Evolutionary conservation across 495 filamentous ascomycete species (phyloP), one percentile per base, ranked within the genome.

Genomic region (Penicillium tannophilum): DNA sequence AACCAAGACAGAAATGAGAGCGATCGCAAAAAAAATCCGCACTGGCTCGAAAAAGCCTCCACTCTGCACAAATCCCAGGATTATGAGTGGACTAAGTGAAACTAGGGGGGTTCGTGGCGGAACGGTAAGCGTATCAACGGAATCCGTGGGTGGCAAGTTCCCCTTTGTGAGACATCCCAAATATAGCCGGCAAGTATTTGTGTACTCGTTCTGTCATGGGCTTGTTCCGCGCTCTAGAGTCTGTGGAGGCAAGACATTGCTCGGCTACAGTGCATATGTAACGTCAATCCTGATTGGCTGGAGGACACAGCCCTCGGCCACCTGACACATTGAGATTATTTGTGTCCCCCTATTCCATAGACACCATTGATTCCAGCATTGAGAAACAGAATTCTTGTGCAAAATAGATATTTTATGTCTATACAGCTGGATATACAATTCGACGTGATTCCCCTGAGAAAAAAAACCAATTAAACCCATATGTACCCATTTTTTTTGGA

Each of bases 31-130:
- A 24, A 24, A 46, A 46, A 17, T 2, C 42, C 33, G 33, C 33
- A 36, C 42, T 44, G 42, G 42, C 20, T 2, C 4, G 10, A 3
- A 24, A 24, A 46, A 46, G 12, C 19, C 16, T 4, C 17, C 49
- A 39, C 17, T 19, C 6, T 19, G n/a, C 5, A 52, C 31, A 36
- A 19, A 19, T 23, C 28, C 28, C 1, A 39, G 49, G 36, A 12
- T 41, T 45, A 16, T 24, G 46, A 60, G 39, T 45, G 57, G 45
- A 54, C 17, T 36, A 39, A 47, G 57, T 66, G 63, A 66, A 66
- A 66, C 63, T 66, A 66, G 63, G 63, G 58, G 62, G 58, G 59
- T 65, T 62, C 55, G 46, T 60, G 62, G 62, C 62, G 51, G 62
- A 54, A 56, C 54, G 53, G 26, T 36, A 11, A 36, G 33, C 9